Percentiles rank a stretch among this genome's conserved stretches.
phyloP scores from a whole-genome alignment of 106 monocot genomes.

The Alisma plantagoaquatica region DNA sequence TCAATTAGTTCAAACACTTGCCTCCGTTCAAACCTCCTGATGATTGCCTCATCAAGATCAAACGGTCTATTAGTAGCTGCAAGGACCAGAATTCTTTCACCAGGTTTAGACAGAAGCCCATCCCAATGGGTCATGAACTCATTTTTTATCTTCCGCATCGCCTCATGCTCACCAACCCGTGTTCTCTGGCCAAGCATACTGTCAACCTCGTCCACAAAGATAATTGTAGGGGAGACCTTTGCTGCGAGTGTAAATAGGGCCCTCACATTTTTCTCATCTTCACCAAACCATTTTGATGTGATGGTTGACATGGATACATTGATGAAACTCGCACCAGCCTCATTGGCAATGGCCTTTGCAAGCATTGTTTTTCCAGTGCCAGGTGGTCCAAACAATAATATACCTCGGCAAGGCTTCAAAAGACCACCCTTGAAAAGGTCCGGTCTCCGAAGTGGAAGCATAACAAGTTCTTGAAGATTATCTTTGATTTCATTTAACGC shows the following conservation, averaged over 20 bases:
- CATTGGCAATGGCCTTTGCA: slow-evolving; percentile 87
- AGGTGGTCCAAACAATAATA: slow-evolving; percentile 83
- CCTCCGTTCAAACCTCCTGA: slow-evolving; percentile 88
- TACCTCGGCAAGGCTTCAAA: slow-evolving; percentile 83
- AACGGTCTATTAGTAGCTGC: slow-evolving; percentile 87
- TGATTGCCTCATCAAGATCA: slow-evolving; percentile 91
- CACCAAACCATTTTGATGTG: slow-evolving; percentile 99
- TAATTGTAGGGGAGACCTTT: slow-evolving; percentile 78
- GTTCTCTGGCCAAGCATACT: slow-evolving; percentile 86
- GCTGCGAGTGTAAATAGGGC: slow-evolving; percentile 77
- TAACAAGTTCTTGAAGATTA: slow-evolving; percentile 82
- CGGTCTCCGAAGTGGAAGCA: slow-evolving; percentile 80
- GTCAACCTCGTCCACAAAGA: slow-evolving; percentile 90
- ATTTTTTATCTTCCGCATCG: slow-evolving; percentile 85
- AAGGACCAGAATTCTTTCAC: slow-evolving; percentile 79
- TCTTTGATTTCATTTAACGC: slow-evolving; percentile 76
- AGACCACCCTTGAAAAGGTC: slow-evolving; percentile 89
- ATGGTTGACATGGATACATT: slow-evolving; percentile 88
- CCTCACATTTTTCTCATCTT: slow-evolving; percentile 85
- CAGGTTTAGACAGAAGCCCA: slow-evolving; percentile 62
- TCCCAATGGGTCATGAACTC: slow-evolving; percentile 96
- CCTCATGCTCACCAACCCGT: slow-evolving; percentile 77
- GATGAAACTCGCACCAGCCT: slow-evolving; percentile 88
- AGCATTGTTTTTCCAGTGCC: slow-evolving; percentile 91
- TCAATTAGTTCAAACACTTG: no score